Evolutionary conservation across 805 yeast genomes (phyloP).

Genomic region (Diddensiella santjacobensis): DNA sequence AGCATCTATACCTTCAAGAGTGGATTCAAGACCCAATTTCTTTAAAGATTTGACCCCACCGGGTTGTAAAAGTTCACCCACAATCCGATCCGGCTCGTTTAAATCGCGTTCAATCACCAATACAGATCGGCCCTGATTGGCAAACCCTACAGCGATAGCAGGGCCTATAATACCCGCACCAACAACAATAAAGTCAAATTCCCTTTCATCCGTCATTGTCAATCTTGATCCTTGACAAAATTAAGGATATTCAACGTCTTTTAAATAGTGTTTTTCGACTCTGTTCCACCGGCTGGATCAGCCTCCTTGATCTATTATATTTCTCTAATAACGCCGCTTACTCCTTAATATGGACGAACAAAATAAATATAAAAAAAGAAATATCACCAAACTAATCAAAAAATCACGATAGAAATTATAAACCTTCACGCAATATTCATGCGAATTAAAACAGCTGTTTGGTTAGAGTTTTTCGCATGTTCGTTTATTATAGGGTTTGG

Average conservation of each 20-base stretch:
- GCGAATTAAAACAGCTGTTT: no score
- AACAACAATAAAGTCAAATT: conserved; percentile 78
- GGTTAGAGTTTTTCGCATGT: no score
- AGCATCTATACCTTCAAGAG: conserved; percentile 74
- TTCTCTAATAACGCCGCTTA: no score
- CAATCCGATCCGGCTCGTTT: conserved; percentile 90
- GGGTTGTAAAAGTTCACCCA: conserved; percentile 96
- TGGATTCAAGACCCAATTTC: conserved; percentile 77
- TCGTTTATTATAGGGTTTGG: no score
- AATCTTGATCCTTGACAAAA: neutral
- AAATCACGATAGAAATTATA: no score
- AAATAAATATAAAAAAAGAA: no score
- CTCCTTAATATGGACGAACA: no score
- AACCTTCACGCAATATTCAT: no score
- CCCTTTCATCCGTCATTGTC: conserved; percentile 13
- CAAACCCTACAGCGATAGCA: conserved; percentile 82
- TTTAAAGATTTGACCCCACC: conserved; percentile 85
- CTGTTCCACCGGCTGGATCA: no score
- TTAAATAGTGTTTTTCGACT: no score
- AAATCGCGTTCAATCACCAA: conserved; percentile 81
- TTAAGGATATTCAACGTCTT: neutral
- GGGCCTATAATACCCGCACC: conserved; percentile 99
- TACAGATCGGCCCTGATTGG: conserved; percentile 84
- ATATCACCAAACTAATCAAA: no score
- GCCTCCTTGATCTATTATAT: no score